Percentiles rank a stretch among this genome's conserved stretches.
phyloP scores from a whole-genome alignment of 75 land plant genomes.

The Sequoiadendron giganteum region DNA sequence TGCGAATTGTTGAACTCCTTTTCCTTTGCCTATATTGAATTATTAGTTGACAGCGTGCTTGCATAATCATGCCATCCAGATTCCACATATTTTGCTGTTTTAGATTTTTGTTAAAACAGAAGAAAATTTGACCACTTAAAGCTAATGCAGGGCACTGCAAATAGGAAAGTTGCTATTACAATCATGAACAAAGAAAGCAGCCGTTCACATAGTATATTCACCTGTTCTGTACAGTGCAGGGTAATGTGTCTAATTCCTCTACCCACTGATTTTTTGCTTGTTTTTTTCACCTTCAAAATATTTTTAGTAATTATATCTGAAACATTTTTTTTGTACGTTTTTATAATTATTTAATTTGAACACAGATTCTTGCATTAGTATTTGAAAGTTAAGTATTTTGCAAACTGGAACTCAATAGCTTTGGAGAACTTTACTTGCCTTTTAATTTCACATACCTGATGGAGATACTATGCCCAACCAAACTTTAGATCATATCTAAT shows the following conservation, averaged over 20 bases:
- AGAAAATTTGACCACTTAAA: background rate
- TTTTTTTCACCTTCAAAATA: conserved; percentile 10
- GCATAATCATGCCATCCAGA: background rate
- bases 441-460: background rate
- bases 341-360: background rate
- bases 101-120: background rate
- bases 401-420: background rate
- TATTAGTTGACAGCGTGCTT: background rate
- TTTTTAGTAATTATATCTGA: background rate
- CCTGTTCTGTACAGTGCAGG: conserved; percentile 56
- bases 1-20: background rate
- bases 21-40: background rate
- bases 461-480: background rate
- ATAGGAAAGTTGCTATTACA: conserved; percentile 60
- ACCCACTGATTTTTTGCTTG: background rate
- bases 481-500: background rate
- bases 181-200: conserved; percentile 69
- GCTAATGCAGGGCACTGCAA: conserved; percentile 50
- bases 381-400: background rate
- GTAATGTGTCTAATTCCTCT: background rate
- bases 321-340: background rate
- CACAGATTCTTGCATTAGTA: background rate
- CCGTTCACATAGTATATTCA: conserved; percentile 70
- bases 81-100: background rate
- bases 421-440: background rate